phyloP scores from a whole-genome alignment of 2,329 filamentous ascomycete genomes.

The Biscogniauxia mediterranea region DNA sequence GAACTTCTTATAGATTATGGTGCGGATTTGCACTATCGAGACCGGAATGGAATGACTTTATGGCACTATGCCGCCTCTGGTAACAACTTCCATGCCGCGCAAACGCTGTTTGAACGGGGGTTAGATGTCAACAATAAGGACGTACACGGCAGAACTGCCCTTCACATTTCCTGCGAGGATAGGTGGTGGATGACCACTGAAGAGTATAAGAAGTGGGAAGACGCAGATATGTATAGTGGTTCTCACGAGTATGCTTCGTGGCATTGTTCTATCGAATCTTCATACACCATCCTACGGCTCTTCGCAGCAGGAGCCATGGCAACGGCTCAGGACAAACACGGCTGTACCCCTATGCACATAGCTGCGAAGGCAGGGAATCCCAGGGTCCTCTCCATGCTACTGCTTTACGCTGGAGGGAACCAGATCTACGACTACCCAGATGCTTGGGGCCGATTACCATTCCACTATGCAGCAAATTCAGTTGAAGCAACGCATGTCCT shows the following conservation, averaged over 20 bases:
- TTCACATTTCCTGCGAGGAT: background rate
- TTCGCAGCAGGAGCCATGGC: background rate
- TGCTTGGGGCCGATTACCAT: background rate
- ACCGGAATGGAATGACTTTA: background rate
- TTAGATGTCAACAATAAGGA: background rate
- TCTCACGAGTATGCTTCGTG: background rate
- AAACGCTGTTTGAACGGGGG: background rate
- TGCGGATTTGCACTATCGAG: conserved; percentile 2
- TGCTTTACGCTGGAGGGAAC: background rate
- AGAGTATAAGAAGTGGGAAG: background rate
- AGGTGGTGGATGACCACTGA: background rate
- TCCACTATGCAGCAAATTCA: conserved; percentile 6
- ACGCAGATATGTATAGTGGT: background rate
- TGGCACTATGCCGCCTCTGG: conserved; percentile 1
- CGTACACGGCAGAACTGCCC: background rate
- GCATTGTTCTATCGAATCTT: conserved; percentile 3
- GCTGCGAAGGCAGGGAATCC: conserved; percentile 3
- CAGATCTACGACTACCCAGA: background rate
- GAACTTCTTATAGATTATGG: background rate
- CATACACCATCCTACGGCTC: background rate
- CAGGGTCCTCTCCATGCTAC: background rate
- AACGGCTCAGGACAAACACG: background rate
- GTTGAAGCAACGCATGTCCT: conserved; percentile 4
- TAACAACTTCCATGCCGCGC: conserved; percentile 1
- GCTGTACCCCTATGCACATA: background rate